Conservation (phyloP, 1,284 basidiomycete genomes). For the Xerocomus amazonicus region DNA sequence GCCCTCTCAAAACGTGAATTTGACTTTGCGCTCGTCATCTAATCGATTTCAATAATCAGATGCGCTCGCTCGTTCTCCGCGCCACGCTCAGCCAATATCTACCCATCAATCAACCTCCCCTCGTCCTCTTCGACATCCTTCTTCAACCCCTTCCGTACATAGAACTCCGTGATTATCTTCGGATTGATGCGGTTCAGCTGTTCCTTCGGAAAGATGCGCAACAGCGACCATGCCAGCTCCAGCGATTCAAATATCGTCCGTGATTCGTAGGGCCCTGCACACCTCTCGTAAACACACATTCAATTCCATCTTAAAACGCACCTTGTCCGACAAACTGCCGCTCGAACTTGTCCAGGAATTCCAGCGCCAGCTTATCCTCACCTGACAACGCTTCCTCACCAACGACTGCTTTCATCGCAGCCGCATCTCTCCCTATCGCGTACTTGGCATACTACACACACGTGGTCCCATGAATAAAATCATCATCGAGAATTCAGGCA, state of each 20-base stretch:
- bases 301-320: constrained; percentile 23
- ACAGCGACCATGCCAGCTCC: constrained; percentile 94
- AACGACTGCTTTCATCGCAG: constrained; percentile 99
- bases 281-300: constrained; percentile 7
- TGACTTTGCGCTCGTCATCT: constrained; percentile 17
- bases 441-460: constrained; percentile 87
- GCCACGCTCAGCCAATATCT: constrained; percentile 15
- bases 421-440: constrained; percentile 96
- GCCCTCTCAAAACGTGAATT: constrained; percentile 11
- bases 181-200: constrained; percentile 95
- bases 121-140: constrained; percentile 51
- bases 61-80: neutral
- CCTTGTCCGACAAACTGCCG: constrained; percentile 94
- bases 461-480: constrained; percentile 23
- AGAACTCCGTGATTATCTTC: constrained; percentile 86
- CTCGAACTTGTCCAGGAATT: constrained; percentile 95
- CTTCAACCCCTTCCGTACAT: constrained; percentile 59
- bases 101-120: constrained; percentile 60
- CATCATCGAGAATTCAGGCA: constrained; percentile 23
- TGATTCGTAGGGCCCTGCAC: constrained; percentile 86
- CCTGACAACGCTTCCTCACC: constrained; percentile 95
- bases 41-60: constrained; percentile 9
- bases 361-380: constrained; percentile 91
- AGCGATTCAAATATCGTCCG: constrained; percentile 97
- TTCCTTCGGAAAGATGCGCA: constrained; percentile 99